A percentile compares a stretch with the other conserved stretches of the same genome.
phyloP scores from a whole-genome alignment of 345 rosid species.

The Arabis hirsuta region DNA sequence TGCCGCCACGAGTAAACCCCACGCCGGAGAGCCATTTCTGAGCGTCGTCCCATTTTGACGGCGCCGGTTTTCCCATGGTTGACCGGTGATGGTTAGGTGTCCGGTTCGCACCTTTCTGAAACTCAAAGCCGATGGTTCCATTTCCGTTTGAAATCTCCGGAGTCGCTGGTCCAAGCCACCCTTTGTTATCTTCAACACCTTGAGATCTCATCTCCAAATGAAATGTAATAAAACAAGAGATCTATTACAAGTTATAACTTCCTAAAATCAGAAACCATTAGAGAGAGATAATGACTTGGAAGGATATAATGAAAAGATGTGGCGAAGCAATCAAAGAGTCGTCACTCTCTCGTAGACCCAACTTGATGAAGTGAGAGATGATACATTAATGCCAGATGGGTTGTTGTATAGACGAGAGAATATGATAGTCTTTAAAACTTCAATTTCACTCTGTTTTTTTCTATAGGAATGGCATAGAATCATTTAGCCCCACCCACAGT shows the following conservation, averaged over 20 bases:
- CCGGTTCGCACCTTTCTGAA: conserved; percentile 64
- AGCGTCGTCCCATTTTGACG: conserved; percentile 99
- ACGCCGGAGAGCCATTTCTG: conserved; percentile 88
- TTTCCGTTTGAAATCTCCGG: conserved; percentile 49
- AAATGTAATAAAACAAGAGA: not conserved
- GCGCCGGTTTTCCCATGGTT: conserved; percentile 83
- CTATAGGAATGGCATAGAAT: conserved; percentile 14
- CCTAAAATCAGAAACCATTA: conserved; percentile 3
- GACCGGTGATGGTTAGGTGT: conserved; percentile 68
- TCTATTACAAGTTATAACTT: not conserved
- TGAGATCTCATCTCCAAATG: conserved; percentile 57
- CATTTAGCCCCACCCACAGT: conserved; percentile 9
- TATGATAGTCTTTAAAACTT: conserved; percentile 34
- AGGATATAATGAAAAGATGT: conserved; percentile 30
- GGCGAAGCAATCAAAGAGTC: conserved; percentile 43
- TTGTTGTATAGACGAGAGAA: conserved; percentile 38
- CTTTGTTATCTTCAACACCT: conserved; percentile 34
- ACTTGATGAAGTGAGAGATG: conserved; percentile 42
- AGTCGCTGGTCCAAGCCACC: conserved; percentile 36
- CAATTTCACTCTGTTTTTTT: conserved; percentile 14
- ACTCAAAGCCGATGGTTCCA: conserved; percentile 54
- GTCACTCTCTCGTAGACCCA: conserved; percentile 47
- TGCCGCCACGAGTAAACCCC: conserved; percentile 68
- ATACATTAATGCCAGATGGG: conserved; percentile 41
- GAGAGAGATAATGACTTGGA: conserved; percentile 34